These are phyloP conservation scores for Epichloe brachyelytri DNA, from an alignment of 2,329 filamentous ascomycete genomes.

Conservation along the genomic window DNA sequence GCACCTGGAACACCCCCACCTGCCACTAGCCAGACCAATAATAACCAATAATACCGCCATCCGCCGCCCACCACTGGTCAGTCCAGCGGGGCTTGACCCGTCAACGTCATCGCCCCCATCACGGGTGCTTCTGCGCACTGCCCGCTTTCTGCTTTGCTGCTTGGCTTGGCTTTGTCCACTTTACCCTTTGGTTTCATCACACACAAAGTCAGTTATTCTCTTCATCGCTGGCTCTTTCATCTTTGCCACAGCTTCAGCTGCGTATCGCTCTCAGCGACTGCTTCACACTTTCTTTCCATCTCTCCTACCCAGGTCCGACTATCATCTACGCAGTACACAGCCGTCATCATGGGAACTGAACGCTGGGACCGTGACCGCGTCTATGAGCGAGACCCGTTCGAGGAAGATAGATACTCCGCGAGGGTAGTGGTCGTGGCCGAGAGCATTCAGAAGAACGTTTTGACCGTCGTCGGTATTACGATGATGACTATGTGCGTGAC, in stretches of 20 bases:
- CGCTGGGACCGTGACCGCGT: constrained; percentile 45
- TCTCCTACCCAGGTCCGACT: neutral
- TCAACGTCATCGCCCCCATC: constrained; percentile 8
- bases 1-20: constrained; percentile 4
- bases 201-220: neutral
- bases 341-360: constrained; percentile 17
- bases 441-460: constrained; percentile 38
- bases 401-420: constrained; percentile 37
- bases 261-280: neutral
- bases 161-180: neutral
- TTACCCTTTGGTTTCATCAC: neutral
- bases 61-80: neutral
- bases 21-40: no score
- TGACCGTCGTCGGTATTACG: constrained; percentile 34
- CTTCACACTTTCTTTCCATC: neutral
- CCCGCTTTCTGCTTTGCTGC: neutral
- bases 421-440: constrained; percentile 23
- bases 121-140: neutral
- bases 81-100: constrained; percentile 1
- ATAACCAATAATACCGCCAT: no score
- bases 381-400: constrained; percentile 27
- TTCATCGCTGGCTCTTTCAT: neutral
- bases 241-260: no score
- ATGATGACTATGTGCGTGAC: constrained; percentile 35
- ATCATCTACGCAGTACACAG: neutral